Percentiles rank a stretch among this genome's conserved stretches.
Conservation (phyloP, 108 stramenopile genomes). For the Discostella pseudostelligera region DNA sequence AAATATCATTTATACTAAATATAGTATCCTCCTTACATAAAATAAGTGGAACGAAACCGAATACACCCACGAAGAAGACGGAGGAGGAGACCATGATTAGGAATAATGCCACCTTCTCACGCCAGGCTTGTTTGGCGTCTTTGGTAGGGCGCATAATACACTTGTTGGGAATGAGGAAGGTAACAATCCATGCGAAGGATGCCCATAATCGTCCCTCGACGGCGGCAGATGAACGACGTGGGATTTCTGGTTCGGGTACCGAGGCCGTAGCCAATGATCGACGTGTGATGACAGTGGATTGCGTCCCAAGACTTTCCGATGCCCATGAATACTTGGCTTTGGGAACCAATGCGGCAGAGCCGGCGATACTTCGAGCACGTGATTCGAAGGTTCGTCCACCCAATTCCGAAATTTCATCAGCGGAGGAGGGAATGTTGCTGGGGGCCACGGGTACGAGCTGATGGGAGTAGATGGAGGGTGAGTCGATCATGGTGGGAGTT, state of each 20-base stretch:
- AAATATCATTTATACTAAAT: slow-evolving; percentile 41
- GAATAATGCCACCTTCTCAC: slow-evolving; percentile 57
- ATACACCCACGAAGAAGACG: slow-evolving; percentile 52
- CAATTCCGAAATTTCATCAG: slow-evolving; percentile 32
- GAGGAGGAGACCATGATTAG: slow-evolving; percentile 48
- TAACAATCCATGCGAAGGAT: slow-evolving; percentile 34
- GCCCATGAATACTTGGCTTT: slow-evolving; percentile 56
- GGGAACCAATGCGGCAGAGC: slow-evolving; percentile 36
- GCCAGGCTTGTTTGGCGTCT: slow-evolving; percentile 57
- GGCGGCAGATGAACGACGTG: not conserved
- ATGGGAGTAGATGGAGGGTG: slow-evolving; percentile 32
- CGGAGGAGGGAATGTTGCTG: slow-evolving; percentile 7
- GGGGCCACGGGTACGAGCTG: slow-evolving; percentile 15
- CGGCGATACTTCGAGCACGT: slow-evolving; percentile 45
- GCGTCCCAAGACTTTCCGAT: slow-evolving; percentile 31
- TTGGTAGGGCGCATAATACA: slow-evolving; percentile 43
- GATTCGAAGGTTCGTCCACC: slow-evolving; percentile 46
- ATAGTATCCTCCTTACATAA: slow-evolving; percentile 47
- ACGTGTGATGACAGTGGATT: slow-evolving; percentile 46
- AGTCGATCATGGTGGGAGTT: slow-evolving; percentile 9
- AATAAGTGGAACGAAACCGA: slow-evolving; percentile 55
- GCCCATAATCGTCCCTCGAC: slow-evolving; percentile 38
- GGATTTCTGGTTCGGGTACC: slow-evolving; percentile 32
- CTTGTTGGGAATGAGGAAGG: slow-evolving; percentile 48
- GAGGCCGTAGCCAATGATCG: slow-evolving; percentile 32